Evolutionary conservation across 495 filamentous ascomycete species (phyloP), one percentile per base, ranked within the genome.

Genomic region (Penicillium canariense): DNA sequence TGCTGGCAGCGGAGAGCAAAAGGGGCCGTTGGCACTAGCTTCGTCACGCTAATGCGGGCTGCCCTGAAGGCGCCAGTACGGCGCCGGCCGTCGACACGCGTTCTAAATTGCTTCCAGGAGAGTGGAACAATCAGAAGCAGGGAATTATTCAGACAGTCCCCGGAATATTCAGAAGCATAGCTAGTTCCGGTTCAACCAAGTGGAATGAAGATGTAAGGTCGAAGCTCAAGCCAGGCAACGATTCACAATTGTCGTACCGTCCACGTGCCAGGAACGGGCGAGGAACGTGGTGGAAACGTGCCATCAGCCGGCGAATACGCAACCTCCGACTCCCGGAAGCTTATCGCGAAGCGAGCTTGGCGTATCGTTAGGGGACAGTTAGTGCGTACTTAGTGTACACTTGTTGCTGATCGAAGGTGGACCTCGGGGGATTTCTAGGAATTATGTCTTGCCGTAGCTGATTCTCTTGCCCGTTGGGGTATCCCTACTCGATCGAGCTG

Each of bases 221-320:
- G 15, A 32, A 20, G 11, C 35, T 23, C 10, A 20, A 32, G 22
- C 26, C 27, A 46, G 18, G 42, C 42, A 36, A 42, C 49, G 22
- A 44, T 44, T 44, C 49, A 52, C 26, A 34, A 14, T 3, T 14
- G 27, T 28, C 17, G 17, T 23, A 28, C 22, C 12, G 27, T 36
- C 49, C 49, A 52, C 49, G 49, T 52, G 49, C 36, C 49, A 52
- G 49, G 49, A 30, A 42, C 36, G 15, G 3, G n/a, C 7, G 25
- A 46, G 15, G n/a, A 15, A 30, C 14, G n/a, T n/a, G n/a, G n/a
- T n/a, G n/a, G n/a, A n/a, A n/a, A 44, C 40, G 40, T 44, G 40
- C 40, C 39, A 43, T n/a, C 15, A 14, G 22, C 27, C 15, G n/a
- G 38, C 26, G 18, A 25, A 15, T 10, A 22, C 18, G 17, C 12